phyloP scores from a whole-genome alignment of 176 grass and related monocot genomes.

The Eleusine indica region DNA sequence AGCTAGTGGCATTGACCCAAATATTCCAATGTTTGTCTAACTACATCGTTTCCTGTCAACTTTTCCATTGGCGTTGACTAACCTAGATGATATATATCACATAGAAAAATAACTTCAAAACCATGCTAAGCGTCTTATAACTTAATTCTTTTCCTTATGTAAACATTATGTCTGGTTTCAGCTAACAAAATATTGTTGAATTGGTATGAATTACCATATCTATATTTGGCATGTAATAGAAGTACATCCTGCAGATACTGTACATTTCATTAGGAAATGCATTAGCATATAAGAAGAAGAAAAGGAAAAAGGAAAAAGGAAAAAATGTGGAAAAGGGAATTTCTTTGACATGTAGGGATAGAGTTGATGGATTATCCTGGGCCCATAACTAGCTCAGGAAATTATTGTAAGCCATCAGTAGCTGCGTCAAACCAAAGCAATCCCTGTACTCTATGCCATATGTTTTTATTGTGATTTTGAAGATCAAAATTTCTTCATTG shows the following conservation, averaged over 20 bases:
- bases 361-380: background rate
- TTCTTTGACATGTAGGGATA: background rate
- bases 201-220: background rate
- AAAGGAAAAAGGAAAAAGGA: background rate
- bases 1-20: background rate
- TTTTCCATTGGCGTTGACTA: background rate
- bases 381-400: background rate
- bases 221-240: background rate
- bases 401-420: background rate
- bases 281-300: background rate
- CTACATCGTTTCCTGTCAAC: background rate
- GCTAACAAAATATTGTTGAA: background rate
- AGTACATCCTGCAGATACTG: background rate
- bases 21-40: background rate
- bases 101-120: conserved; percentile 5
- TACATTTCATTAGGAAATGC: background rate
- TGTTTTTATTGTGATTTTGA: conserved; percentile 23
- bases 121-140: background rate
- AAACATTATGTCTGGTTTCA: conserved; percentile 15
- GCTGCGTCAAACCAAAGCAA: background rate
- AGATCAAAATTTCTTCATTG: conserved; percentile 31
- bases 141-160: background rate
- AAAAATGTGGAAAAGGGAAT: background rate
- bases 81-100: background rate
- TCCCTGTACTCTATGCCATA: conserved; percentile 6